A percentile compares a stretch with the other conserved stretches of the same genome.
These are phyloP conservation scores for Ogataea zsoltii DNA, from an alignment of 805 yeast genomes.

Conservation along the genomic window DNA sequence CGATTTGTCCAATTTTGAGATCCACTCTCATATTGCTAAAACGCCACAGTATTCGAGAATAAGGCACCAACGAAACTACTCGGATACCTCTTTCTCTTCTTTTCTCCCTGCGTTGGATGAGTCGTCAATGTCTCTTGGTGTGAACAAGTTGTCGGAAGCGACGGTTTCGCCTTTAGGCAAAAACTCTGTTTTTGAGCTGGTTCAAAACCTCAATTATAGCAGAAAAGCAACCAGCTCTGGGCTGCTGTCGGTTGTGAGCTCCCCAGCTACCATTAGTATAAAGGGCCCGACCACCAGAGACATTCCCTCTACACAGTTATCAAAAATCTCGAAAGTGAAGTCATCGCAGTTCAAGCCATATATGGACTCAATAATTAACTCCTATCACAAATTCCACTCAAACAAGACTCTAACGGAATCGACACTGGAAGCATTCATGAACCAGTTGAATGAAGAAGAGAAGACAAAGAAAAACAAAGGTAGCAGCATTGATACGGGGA, in stretches of 20 bases:
- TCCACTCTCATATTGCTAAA: conserved; percentile 6
- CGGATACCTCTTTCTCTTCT: conserved; percentile 29
- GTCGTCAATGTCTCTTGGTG: conserved; percentile 38
- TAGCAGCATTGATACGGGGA: conserved; percentile 8
- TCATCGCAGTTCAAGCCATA: conserved; percentile 46
- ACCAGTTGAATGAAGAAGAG: conserved; percentile 26
- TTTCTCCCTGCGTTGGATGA: conserved; percentile 37
- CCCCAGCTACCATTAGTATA: conserved; percentile 47
- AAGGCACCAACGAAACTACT: conserved; percentile 23
- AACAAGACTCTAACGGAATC: conserved; percentile 45
- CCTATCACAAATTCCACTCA: conserved; percentile 45
- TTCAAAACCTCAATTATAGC: conserved; percentile 55
- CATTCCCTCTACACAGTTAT: conserved; percentile 76
- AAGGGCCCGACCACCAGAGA: conserved; percentile 75
- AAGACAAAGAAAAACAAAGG: conserved; percentile 11
- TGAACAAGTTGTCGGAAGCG: conserved; percentile 39
- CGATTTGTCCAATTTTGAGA: conserved; percentile 12
- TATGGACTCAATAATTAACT: conserved; percentile 42
- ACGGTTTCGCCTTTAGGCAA: conserved; percentile 61
- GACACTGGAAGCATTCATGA: conserved; percentile 40
- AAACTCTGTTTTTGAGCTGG: conserved; percentile 76
- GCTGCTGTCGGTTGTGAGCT: conserved; percentile 29
- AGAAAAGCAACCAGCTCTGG: conserved; percentile 32
- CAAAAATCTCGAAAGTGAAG: conserved; percentile 49
- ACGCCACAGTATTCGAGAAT: conserved; percentile 6